phyloP scores from a whole-genome alignment of 768 basidiomycete genomes.

The Pulveroboletus frians region DNA sequence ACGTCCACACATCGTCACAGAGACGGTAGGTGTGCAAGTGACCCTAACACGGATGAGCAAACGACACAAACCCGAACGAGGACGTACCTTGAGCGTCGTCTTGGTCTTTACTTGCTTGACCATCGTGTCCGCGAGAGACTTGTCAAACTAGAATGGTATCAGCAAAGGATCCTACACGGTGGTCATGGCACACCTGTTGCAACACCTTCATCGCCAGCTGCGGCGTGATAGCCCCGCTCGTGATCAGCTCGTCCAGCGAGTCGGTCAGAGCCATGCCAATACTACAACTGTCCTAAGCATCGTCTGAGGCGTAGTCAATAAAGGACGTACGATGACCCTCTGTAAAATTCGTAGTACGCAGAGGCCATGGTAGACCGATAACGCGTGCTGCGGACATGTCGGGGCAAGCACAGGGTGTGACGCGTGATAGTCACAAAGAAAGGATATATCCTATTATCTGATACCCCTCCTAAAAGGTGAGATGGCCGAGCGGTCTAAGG shows the following conservation, averaged over 20 bases:
- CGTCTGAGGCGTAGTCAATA: too few species aligned
- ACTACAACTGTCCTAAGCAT: too few species aligned
- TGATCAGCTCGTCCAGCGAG: conserved; percentile 97
- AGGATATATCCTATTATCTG: too few species aligned
- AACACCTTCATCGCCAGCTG: conserved; percentile 99
- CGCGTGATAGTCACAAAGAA: conserved; percentile 19
- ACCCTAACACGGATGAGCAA: conserved; percentile 64
- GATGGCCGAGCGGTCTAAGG: conserved; percentile 62
- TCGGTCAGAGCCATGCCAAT: conserved; percentile 97
- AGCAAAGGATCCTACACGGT: too few species aligned
- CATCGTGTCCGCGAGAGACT: conserved; percentile 88
- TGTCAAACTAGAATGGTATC: conserved; percentile 72
- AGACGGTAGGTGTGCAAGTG: conserved; percentile 88
- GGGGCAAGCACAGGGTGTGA: conserved; percentile 8
- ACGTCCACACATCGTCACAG: conserved; percentile 98
- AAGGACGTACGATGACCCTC: conserved; percentile 76
- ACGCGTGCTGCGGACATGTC: too few species aligned
- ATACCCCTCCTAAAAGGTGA: conserved; percentile 9
- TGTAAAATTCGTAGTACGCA: conserved; percentile 90
- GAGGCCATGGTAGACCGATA: conserved; percentile 57
- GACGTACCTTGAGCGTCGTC: conserved; percentile 79
- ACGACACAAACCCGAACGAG: too few species aligned
- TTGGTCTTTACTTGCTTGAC: conserved; percentile 93
- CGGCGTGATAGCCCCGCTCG: conserved; percentile 92
- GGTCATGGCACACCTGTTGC: conserved; percentile 57